Evolutionary conservation across 2,329 filamentous ascomycete species (phyloP), one percentile per base, ranked within the genome.

Genomic region (Fusarium circinatum): DNA sequence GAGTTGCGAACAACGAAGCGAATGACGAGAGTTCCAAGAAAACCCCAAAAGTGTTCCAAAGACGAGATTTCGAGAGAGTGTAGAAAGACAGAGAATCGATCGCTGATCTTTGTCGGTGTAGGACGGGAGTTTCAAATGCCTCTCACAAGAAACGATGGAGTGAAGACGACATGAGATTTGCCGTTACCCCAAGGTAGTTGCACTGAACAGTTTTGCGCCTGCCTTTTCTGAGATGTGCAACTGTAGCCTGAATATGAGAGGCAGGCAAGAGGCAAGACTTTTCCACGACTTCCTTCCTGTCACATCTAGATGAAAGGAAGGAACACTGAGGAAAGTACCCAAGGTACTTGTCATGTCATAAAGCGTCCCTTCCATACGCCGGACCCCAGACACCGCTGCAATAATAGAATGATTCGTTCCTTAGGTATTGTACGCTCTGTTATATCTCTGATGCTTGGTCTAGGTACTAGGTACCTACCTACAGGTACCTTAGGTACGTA

Each of bases 1-100:
- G 22, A 60, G 69, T 41, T 42, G 45, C 42, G 49, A 34, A 36
- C 51, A 64, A 52, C 39, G 41, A 57, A 63, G 36, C 22, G 51
- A 66, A 66, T 34, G 62, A 65, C 14, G 62, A 55, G 52, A 67
- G 72, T 63, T 68, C 72, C 72, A 75, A 75, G 65, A 75, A 75
- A 54, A 60, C 62, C 59, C 72, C 73, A 75, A 75, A 75, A 75
- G 55, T 47, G 62, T 56, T 44, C 47, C 60, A 73, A 62, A 57
- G 47, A 30, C 26, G 51, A 15, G 26, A 30, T 63, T 57, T 59
- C 36, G 66, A 59, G 58, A 38, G 42, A 51, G 34, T 22, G 57
- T 32, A 42, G 42, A 64, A 64, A 49, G 44, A 36, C 62, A 73
- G 60, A 56, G 56, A 17, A 41, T 49, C 30, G 36, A 24, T 57